Conservation (phyloP, 345 rosid species). For the Combretum micranthum region DNA sequence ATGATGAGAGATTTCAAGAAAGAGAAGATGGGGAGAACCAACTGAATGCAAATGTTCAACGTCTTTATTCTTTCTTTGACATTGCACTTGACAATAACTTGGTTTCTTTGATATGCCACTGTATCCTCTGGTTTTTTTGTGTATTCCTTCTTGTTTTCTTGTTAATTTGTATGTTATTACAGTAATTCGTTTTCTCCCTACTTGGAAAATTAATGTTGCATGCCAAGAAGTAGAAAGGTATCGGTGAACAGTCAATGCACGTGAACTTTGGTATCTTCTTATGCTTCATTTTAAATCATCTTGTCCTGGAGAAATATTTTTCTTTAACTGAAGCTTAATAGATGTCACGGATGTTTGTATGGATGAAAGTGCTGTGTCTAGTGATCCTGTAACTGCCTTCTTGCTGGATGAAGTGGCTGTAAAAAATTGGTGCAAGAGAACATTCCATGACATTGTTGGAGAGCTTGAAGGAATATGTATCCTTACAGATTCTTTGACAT, state of each 20-base stretch:
- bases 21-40: conserved; percentile 51
- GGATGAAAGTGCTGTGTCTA: conserved; percentile 98
- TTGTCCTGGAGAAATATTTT: conserved; percentile 12
- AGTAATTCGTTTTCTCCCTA: background rate
- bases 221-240: too few species aligned
- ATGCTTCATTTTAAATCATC: background rate
- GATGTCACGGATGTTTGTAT: conserved; percentile 93
- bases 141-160: background rate
- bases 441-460: conserved; percentile 44
- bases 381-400: conserved; percentile 89
- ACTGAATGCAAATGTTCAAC: conserved; percentile 62
- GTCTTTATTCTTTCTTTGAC: conserved; percentile 82
- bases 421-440: conserved; percentile 95
- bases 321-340: conserved; percentile 51
- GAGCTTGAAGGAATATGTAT: conserved; percentile 82
- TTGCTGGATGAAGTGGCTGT: conserved; percentile 98
- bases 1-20: conserved; percentile 55
- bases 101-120: conserved; percentile 79
- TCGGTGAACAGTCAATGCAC: too few species aligned
- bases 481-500: conserved; percentile 31
- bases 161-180: background rate
- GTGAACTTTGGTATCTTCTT: too few species aligned
- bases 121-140: conserved; percentile 50
- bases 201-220: too few species aligned
- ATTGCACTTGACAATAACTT: conserved; percentile 81